These are phyloP conservation scores for Fusarium sp. DNA, from an alignment of 2,329 filamentous ascomycete species.

Conservation along the genomic window DNA sequence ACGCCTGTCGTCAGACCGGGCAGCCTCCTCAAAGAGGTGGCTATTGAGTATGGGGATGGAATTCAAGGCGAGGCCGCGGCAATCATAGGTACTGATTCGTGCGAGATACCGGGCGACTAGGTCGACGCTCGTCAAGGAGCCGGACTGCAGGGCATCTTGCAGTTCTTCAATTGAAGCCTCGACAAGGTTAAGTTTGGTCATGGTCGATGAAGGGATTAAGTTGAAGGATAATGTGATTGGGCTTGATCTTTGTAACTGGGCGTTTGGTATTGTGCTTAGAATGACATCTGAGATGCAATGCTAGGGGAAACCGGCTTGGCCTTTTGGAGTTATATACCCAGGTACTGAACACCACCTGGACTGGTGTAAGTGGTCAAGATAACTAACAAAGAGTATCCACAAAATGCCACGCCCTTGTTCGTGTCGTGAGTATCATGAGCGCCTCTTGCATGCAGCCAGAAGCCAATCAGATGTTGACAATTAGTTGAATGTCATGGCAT, in stretches of 20 bases:
- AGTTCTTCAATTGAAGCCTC: constrained; percentile 42
- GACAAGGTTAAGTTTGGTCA: constrained; percentile 30
- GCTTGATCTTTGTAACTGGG: background rate
- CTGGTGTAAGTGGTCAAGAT: background rate
- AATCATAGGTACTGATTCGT: constrained; percentile 41
- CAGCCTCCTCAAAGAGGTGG: background rate
- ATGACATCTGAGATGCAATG: background rate
- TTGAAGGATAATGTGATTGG: background rate
- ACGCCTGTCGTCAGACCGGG: background rate
- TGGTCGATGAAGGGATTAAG: background rate
- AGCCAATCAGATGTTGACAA: background rate
- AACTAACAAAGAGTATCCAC: background rate
- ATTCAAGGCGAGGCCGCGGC: constrained; percentile 28
- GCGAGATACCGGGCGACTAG: constrained; percentile 38
- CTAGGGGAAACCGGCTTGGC: background rate
- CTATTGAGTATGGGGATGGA: background rate
- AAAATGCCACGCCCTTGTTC: background rate
- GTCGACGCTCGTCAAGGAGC: constrained; percentile 41
- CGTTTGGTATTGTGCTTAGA: background rate
- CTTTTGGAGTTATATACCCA: background rate
- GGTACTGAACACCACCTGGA: background rate
- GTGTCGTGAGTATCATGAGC: background rate
- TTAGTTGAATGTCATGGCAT: background rate
- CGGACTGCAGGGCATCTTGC: constrained; percentile 33
- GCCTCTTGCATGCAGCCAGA: background rate